Evolutionary conservation across 345 rosid genomes (phyloP).

Genomic region (Eucalyptus sp.): DNA sequence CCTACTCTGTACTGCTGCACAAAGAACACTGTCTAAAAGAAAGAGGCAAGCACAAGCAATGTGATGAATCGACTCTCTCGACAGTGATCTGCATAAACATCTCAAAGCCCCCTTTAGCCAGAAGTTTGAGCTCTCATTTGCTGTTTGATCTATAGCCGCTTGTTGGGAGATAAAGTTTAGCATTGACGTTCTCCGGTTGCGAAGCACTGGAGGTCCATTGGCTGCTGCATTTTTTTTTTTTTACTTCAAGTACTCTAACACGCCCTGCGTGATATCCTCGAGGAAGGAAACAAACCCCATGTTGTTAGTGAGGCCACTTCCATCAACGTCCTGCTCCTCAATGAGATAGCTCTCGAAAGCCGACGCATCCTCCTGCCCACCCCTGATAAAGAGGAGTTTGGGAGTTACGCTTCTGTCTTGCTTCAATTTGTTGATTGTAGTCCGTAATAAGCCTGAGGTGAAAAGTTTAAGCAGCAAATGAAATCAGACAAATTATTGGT

Average conservation of each 20-base stretch:
- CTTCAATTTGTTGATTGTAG: conserved; percentile 73
- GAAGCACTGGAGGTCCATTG: neutral
- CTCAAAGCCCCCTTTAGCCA: neutral
- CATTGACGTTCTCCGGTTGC: neutral
- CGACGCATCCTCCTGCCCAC: conserved; percentile 80
- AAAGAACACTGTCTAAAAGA: neutral
- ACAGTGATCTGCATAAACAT: neutral
- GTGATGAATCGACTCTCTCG: neutral
- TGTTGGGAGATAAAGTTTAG: neutral
- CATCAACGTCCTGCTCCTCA: conserved; percentile 96
- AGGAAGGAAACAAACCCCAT: conserved; percentile 95
- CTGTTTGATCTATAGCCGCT: neutral
- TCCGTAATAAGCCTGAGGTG: conserved; percentile 57
- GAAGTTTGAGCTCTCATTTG: neutral
- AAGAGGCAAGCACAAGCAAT: neutral
- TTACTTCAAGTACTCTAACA: conserved; percentile 77
- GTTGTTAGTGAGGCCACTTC: conserved; percentile 70
- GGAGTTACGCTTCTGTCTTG: conserved; percentile 86
- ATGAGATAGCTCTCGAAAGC: conserved; percentile 81
- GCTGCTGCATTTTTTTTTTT: neutral
- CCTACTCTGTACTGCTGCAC: neutral
- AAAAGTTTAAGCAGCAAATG: neutral
- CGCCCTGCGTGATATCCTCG: conserved; percentile 67
- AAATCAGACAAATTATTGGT: neutral
- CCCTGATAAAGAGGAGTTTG: conserved; percentile 67